Evolutionary conservation across 495 filamentous ascomycete species (phyloP), one percentile per base, ranked within the genome.

Genomic region (Podospora pseudopauciseta): DNA sequence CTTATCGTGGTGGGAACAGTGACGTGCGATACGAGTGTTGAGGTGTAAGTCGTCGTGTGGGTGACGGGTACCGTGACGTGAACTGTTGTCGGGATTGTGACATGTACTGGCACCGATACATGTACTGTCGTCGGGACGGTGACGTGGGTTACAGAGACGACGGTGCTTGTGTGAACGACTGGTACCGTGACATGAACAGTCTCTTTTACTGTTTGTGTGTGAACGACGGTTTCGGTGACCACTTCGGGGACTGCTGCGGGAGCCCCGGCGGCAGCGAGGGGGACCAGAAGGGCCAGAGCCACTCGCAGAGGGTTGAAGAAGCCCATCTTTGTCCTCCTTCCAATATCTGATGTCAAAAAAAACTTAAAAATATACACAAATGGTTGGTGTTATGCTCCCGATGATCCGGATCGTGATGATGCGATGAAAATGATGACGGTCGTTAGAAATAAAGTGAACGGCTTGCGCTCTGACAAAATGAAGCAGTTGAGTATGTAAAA

Each of bases 91-190:
- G 61, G 61, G 30, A 63, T 34, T 23, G 61, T 63, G 15, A 63
- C 61, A 63, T 63, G 60, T 62, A 34, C 30, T 30, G 60, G 60
- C 18, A 62, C 60, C 6, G 60, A 30, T 13, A 63, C 34, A 49
- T 63, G 61, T 44, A 63, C 61, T 63, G 61, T 63, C 11, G 61
- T 63, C 30, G 61, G 61, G 61, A 63, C 61, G 16, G 61, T n/a
- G 27, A 63, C 61, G 30, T 63, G 61, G 39, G 39, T 11, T 49
- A 49, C 39, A 16, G 32, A 32, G 23, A 63, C 18, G 32, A 63
- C 30, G 32, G 61, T 63, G 15, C 28, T 39, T 19, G 61, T 63
- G 61, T 63, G 61, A 49, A 63, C 61, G 28, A 63, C 30, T 9
- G 61, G 15, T 1, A 44, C 28, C 15, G 61, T 63, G 61, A 63